A percentile compares a stretch with the other conserved stretches of the same genome.
phyloP scores from a whole-genome alignment of 108 stramenopile genomes.

The Thalassiosira profunda region DNA sequence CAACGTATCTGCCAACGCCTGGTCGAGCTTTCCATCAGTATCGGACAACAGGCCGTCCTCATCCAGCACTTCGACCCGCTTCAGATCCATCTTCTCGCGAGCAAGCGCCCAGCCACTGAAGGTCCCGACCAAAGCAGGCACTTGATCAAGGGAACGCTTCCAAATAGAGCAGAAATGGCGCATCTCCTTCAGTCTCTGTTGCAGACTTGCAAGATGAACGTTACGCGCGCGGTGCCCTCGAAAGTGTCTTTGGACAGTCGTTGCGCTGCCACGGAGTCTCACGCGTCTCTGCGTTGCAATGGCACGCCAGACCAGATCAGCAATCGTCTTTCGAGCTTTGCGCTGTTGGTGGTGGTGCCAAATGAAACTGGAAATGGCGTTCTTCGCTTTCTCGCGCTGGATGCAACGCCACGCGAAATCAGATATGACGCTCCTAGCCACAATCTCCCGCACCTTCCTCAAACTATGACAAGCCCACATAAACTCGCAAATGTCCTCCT shows the following conservation, averaged over 20 bases:
- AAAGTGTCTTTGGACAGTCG: background rate
- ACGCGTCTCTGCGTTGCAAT: background rate
- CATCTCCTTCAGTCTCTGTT: background rate
- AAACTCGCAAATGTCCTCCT: too few species aligned
- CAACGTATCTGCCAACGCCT: slow-evolving; percentile 17
- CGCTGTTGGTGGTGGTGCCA: background rate
- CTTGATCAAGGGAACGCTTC: slow-evolving; percentile 1
- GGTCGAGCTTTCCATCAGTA: slow-evolving; percentile 17
- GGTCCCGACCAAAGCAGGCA: background rate
- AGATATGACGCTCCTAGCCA: too few species aligned
- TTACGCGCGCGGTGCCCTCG: slow-evolving; percentile 11
- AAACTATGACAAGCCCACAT: too few species aligned
- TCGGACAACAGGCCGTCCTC: slow-evolving; percentile 15
- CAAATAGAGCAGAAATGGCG: slow-evolving; percentile 13
- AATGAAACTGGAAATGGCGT: background rate
- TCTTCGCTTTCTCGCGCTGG: background rate
- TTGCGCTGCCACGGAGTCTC: background rate
- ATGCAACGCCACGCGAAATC: too few species aligned
- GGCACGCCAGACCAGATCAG: background rate
- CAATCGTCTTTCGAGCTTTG: background rate
- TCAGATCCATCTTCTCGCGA: slow-evolving; percentile 14
- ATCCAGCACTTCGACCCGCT: slow-evolving; percentile 1
- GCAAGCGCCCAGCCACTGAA: slow-evolving; percentile 12
- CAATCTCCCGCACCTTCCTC: too few species aligned
- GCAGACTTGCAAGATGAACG: background rate